Conservation (phyloP, 2,329 filamentous ascomycete species). For the Knufia fluminis region DNA sequence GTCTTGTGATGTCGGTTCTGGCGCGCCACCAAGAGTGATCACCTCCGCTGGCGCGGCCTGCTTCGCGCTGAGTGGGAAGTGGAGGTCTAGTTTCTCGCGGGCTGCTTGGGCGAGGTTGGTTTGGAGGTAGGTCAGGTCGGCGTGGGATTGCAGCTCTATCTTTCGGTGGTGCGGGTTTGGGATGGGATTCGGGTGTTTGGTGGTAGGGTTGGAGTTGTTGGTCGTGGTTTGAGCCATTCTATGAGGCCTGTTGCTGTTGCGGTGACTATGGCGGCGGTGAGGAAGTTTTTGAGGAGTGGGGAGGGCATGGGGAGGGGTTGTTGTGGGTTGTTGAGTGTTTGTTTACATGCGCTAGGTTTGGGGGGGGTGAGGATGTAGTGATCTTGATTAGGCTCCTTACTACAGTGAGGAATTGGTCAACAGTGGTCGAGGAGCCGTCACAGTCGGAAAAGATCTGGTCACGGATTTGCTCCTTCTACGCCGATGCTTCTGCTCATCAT, state of each 20-base stretch:
- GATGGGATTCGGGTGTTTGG: not conserved
- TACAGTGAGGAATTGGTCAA: too few relatives aligned
- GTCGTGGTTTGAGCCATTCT: slow-evolving; percentile 8
- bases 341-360: not conserved
- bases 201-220: not conserved
- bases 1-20: not conserved
- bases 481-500: too few relatives aligned
- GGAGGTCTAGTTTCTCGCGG: slow-evolving; percentile 40
- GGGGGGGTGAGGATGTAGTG: too few relatives aligned
- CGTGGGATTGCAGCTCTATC: slow-evolving; percentile 42
- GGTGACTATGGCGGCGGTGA: not conserved
- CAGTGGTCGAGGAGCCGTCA: too few relatives aligned
- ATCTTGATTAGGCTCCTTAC: too few relatives aligned
- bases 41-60: slow-evolving; percentile 22
- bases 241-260: slow-evolving; percentile 1
- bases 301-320: not conserved
- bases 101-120: slow-evolving; percentile 37
- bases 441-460: too few relatives aligned
- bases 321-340: not conserved
- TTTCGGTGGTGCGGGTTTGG: slow-evolving; percentile 35
- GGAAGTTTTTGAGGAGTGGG: slow-evolving; percentile 5
- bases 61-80: slow-evolving; percentile 36
- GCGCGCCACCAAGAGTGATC: slow-evolving; percentile 38
- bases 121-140: slow-evolving; percentile 41
- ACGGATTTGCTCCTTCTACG: too few relatives aligned